phyloP scores from a whole-genome alignment of 441 rosid genomes.

The Populus trichocarpa region DNA sequence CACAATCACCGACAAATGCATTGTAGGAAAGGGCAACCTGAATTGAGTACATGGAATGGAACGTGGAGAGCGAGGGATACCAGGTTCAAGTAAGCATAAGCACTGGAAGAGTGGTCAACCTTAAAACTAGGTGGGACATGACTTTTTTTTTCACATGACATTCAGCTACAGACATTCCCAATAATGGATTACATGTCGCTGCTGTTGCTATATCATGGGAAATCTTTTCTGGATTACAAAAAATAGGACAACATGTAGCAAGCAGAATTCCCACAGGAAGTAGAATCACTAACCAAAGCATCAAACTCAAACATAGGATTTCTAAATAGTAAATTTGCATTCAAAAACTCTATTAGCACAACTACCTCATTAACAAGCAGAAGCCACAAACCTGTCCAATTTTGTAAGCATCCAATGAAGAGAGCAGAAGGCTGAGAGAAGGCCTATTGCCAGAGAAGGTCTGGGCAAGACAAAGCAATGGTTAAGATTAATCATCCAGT shows the following conservation, averaged over 20 bases:
- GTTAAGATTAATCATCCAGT: conserved; percentile 13
- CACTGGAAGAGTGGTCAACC: neutral
- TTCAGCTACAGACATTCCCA: neutral
- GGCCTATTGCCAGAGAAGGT: conserved; percentile 88
- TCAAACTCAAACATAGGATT: neutral
- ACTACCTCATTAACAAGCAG: neutral
- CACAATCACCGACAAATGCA: neutral
- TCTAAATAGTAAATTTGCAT: conserved; percentile 10
- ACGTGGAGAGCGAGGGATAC: neutral
- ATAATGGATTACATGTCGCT: neutral
- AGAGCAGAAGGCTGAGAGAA: conserved; percentile 88
- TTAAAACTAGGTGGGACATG: neutral
- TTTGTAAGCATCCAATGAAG: conserved; percentile 66
- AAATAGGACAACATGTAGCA: neutral
- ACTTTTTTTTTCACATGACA: neutral
- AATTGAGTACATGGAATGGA: neutral
- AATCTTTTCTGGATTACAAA: neutral
- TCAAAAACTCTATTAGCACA: neutral
- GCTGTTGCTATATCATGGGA: neutral
- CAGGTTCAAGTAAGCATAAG: neutral
- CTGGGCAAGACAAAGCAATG: conserved; percentile 35
- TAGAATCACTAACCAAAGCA: neutral
- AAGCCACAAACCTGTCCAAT: conserved; percentile 74
- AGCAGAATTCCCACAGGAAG: neutral
- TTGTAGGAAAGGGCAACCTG: neutral